These are phyloP conservation scores for Linum usitatissimum DNA, from an alignment of 345 rosid genomes.

Conservation along the genomic window DNA sequence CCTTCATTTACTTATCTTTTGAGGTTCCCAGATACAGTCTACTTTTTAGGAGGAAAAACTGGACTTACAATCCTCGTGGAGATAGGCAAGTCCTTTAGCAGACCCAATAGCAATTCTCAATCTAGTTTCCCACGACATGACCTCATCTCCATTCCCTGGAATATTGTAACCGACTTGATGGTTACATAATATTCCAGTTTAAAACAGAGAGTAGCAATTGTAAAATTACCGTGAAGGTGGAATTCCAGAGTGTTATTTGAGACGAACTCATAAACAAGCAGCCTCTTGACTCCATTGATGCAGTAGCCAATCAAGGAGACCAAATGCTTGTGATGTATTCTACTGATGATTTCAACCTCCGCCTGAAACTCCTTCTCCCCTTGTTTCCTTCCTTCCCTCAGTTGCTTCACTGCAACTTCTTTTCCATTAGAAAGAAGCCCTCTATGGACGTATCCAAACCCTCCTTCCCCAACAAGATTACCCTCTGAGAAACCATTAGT, in stretches of 20 bases:
- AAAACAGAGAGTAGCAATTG: neutral
- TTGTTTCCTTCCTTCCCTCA: constrained; percentile 13
- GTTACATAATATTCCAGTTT: neutral
- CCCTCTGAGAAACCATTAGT: constrained; percentile 18
- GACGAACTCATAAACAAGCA: constrained; percentile 23
- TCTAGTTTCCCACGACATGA: constrained; percentile 12
- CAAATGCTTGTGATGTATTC: constrained; percentile 18
- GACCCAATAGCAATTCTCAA: constrained; percentile 19
- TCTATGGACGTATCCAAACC: constrained; percentile 21
- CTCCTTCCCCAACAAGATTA: constrained; percentile 19
- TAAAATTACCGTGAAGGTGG: constrained; percentile 13
- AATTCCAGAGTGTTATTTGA: constrained; percentile 15
- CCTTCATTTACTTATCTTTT: neutral
- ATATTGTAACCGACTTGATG: neutral
- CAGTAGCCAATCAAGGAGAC: constrained; percentile 18
- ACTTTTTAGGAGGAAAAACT: neutral
- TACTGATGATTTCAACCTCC: constrained; percentile 15
- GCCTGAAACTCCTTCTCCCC: constrained; percentile 18
- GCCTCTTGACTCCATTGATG: constrained; percentile 11
- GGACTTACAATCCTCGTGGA: constrained; percentile 19
- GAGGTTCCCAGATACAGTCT: neutral
- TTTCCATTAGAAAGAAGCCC: constrained; percentile 12
- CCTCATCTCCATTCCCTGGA: constrained; percentile 13
- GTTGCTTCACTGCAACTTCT: constrained; percentile 21
- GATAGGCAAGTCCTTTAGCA: constrained; percentile 20